These are phyloP conservation scores for Boletus eberwhitei DNA, from an alignment of 768 basidiomycete genomes.

Conservation along the genomic window DNA sequence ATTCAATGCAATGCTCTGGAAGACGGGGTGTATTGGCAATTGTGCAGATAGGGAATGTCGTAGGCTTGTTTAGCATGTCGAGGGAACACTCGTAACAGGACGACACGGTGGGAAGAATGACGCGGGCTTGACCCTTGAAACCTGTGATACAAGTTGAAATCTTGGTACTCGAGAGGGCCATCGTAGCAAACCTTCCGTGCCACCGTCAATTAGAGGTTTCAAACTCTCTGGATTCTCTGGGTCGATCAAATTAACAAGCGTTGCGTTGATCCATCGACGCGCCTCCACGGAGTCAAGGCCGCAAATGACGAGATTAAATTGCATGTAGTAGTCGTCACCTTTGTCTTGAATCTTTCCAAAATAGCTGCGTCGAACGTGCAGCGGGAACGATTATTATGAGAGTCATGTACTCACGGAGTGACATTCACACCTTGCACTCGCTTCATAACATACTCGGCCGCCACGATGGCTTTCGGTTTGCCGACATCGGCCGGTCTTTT, in stretches of 20 bases:
- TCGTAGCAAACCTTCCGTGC: constrained; percentile 78
- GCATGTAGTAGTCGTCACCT: constrained; percentile 89
- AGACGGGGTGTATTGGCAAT: constrained; percentile 98
- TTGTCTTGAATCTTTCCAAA: constrained; percentile 99
- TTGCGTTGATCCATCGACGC: constrained; percentile 97
- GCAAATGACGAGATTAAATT: constrained; percentile 96
- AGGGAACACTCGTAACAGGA: constrained; percentile 98
- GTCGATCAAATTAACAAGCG: constrained; percentile 92
- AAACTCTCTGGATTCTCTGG: constrained; percentile 88
- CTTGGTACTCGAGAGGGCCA: not conserved
- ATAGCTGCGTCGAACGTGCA: constrained; percentile 52
- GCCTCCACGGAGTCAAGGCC: constrained; percentile 98
- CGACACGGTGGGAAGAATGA: constrained; percentile 91
- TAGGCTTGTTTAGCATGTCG: constrained; percentile 97
- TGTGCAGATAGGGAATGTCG: constrained; percentile 96
- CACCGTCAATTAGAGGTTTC: constrained; percentile 97
- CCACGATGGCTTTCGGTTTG: constrained; percentile 87
- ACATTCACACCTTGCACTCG: constrained; percentile 95
- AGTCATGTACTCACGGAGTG: constrained; percentile 69
- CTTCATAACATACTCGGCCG: constrained; percentile 96
- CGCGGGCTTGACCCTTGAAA: constrained; percentile 97
- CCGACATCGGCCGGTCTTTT: constrained; percentile 86
- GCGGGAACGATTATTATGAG: not conserved
- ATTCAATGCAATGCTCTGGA: constrained; percentile 99
- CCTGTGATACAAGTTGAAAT: constrained; percentile 44